phyloP scores from a whole-genome alignment of 345 rosid species.

The Camelina neglecta region DNA sequence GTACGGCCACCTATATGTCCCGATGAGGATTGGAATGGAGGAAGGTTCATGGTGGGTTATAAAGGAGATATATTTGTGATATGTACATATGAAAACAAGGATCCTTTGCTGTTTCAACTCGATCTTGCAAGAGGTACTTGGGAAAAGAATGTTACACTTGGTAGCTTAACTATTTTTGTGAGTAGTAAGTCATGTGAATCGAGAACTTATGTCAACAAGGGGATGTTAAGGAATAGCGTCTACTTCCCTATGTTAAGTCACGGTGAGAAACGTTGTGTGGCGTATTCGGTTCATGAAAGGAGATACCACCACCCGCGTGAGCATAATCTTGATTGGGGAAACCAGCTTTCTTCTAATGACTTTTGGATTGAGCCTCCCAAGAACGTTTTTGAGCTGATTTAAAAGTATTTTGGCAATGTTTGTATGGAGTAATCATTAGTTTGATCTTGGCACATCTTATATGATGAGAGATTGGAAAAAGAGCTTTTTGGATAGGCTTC shows the following conservation, averaged over 20 bases:
- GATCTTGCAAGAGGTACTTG: conserved; percentile 25
- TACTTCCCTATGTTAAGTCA: conserved; percentile 26
- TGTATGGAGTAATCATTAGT: neutral
- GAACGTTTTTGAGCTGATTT: neutral
- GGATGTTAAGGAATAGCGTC: conserved; percentile 32
- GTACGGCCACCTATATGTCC: conserved; percentile 16
- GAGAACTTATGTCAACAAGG: conserved; percentile 30
- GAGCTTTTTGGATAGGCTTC: neutral
- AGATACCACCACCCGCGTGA: conserved; percentile 16
- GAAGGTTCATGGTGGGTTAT: conserved; percentile 31
- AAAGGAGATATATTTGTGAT: conserved; percentile 21
- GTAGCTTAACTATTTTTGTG: conserved; percentile 33
- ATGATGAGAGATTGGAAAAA: neutral
- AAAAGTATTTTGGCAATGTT: neutral
- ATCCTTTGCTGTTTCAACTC: conserved; percentile 38
- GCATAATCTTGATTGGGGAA: conserved; percentile 24
- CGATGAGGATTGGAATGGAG: conserved; percentile 9
- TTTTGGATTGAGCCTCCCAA: conserved; percentile 40
- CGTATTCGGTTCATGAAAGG: conserved; percentile 32
- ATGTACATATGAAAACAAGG: conserved; percentile 21
- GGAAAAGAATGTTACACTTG: conserved; percentile 27
- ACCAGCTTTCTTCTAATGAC: conserved; percentile 4
- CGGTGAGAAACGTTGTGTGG: conserved; percentile 9
- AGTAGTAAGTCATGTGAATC: conserved; percentile 32
- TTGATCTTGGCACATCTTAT: conserved; percentile 1